Evolutionary conservation across 495 filamentous ascomycete species (phyloP).

Genomic region (Aspergillus incahuasiensis): DNA sequence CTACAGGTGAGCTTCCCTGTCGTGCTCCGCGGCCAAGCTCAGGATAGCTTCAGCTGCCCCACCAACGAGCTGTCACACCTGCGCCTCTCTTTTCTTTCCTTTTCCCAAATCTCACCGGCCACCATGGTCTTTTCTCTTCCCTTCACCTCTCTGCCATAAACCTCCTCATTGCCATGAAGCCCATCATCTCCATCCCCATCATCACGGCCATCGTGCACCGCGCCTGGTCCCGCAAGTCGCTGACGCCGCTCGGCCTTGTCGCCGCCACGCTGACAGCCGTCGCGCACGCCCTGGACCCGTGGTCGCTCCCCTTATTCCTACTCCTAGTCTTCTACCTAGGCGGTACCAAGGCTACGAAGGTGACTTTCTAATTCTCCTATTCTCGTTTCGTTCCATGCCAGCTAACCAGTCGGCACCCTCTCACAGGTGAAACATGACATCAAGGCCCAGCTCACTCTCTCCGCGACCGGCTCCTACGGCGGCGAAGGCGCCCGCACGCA

Average conservation of each 20-base stretch:
- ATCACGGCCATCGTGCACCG: conserved; percentile 59
- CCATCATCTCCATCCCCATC: conserved; percentile 61
- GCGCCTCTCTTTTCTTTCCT: neutral
- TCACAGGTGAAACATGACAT: conserved; percentile 75
- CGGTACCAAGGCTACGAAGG: conserved; percentile 79
- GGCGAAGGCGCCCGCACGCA: conserved; percentile 80
- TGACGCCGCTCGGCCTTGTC: conserved; percentile 65
- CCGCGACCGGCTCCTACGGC: conserved; percentile 62
- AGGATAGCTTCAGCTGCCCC: conserved; percentile 1
- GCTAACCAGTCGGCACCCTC: neutral
- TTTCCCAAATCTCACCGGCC: neutral
- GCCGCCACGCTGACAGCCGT: conserved; percentile 65
- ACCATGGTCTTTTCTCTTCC: neutral
- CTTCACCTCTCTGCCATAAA: neutral
- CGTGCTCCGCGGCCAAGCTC: neutral
- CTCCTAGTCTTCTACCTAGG: conserved; percentile 82
- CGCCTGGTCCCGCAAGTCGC: conserved; percentile 64
- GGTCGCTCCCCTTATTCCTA: conserved; percentile 80
- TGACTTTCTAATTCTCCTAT: conserved; percentile 20
- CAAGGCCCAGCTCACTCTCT: conserved; percentile 76
- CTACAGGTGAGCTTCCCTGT: too few relatives aligned
- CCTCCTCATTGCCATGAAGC: conserved; percentile 53
- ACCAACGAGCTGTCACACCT: neutral
- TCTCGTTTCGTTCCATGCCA: neutral
- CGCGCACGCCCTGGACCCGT: conserved; percentile 83